Percentiles rank a stretch among this genome's conserved stretches.
Evolutionary conservation across 345 rosid species (phyloP).

Genomic region (Heritiera fomes): DNA sequence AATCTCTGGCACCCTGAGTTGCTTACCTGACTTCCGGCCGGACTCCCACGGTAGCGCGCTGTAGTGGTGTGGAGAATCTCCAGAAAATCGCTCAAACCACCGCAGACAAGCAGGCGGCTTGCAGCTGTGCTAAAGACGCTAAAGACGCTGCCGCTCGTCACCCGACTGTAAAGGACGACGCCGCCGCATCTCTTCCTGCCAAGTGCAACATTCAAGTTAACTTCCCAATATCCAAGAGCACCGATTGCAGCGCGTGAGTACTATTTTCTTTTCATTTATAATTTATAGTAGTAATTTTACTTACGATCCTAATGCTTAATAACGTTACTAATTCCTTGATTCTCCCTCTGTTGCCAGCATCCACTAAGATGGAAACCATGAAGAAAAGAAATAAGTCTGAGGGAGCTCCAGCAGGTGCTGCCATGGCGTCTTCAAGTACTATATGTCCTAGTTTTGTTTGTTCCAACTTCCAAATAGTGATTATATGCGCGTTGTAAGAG

Average conservation of each 20-base stretch:
- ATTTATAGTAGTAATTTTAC: too few relatives aligned
- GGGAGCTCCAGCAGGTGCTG: too few relatives aligned
- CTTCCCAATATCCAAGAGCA: slow-evolving; percentile 24
- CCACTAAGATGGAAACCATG: neutral
- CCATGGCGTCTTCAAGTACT: too few relatives aligned
- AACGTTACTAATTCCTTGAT: too few relatives aligned
- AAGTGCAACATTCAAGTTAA: slow-evolving; percentile 21
- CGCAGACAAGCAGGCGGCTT: slow-evolving; percentile 28
- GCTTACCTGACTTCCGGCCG: slow-evolving; percentile 7
- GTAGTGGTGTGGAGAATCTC: slow-evolving; percentile 16
- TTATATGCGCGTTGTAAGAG: neutral
- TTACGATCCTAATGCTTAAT: too few relatives aligned
- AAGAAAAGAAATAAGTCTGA: neutral
- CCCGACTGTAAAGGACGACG: slow-evolving; percentile 19
- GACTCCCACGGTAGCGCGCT: slow-evolving; percentile 18
- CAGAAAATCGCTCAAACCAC: slow-evolving; percentile 14
- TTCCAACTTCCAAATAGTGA: neutral
- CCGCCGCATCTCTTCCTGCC: slow-evolving; percentile 28
- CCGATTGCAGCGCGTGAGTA: slow-evolving; percentile 17
- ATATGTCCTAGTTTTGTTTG: too few relatives aligned
- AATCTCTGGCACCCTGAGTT: slow-evolving; percentile 21
- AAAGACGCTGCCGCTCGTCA: slow-evolving; percentile 7
- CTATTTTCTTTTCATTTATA: too few relatives aligned
- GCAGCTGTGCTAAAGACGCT: slow-evolving; percentile 26
- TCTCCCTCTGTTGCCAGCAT: neutral